These are phyloP conservation scores for Alternaria sp. DNA, from an alignment of 2,329 filamentous ascomycete species.

Conservation along the genomic window DNA sequence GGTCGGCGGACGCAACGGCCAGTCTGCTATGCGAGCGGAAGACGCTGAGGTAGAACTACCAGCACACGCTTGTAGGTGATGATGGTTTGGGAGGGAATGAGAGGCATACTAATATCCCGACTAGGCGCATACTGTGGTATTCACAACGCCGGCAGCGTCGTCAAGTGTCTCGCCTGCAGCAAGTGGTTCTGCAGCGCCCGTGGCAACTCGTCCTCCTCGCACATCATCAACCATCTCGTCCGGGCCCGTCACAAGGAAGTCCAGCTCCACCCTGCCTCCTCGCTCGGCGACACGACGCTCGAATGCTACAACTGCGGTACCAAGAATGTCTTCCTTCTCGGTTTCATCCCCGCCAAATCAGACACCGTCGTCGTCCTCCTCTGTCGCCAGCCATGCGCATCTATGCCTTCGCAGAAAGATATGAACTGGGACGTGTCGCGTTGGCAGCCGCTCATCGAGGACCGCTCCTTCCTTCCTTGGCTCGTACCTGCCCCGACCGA, in stretches of 20 bases:
- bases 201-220: slow-evolving; percentile 93
- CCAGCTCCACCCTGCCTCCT: slow-evolving; percentile 90
- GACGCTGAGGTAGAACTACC: slow-evolving; percentile 78
- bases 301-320: slow-evolving; percentile 99
- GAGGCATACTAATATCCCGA: not conserved
- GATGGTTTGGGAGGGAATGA: not conserved
- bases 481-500: slow-evolving; percentile 88
- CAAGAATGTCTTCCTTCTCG: slow-evolving; percentile 98
- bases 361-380: slow-evolving; percentile 97
- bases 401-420: slow-evolving; percentile 94
- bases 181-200: slow-evolving; percentile 99
- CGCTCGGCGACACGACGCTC: slow-evolving; percentile 91
- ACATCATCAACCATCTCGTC: slow-evolving; percentile 98
- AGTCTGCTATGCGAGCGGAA: slow-evolving; percentile 61
- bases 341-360: slow-evolving; percentile 98
- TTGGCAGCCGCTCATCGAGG: slow-evolving; percentile 97
- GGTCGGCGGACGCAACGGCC: slow-evolving; percentile 74
- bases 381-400: slow-evolving; percentile 94
- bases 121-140: slow-evolving; percentile 86
- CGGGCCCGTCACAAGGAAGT: slow-evolving; percentile 98
- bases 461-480: slow-evolving; percentile 93
- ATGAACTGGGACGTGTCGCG: slow-evolving; percentile 99
- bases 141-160: slow-evolving; percentile 91
- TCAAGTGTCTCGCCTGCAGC: slow-evolving; percentile 93
- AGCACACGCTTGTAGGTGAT: slow-evolving; percentile 73